phyloP scores from a whole-genome alignment of 805 yeast species.

The Zygoascus flipseniorum region DNA sequence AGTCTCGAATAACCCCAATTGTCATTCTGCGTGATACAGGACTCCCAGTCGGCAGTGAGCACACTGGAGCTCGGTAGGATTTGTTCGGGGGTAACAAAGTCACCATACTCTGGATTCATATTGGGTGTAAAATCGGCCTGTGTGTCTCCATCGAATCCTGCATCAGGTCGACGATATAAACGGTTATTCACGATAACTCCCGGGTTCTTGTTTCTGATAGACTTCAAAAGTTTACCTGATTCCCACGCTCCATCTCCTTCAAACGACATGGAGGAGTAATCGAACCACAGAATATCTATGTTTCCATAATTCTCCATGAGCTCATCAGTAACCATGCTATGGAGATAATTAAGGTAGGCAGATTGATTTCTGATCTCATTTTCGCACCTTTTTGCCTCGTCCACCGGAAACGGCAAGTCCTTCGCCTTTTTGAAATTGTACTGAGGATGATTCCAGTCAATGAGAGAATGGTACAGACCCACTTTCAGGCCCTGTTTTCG shows the following conservation, averaged over 20 bases:
- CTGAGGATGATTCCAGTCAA: conserved; percentile 16
- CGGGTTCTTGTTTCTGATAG: conserved; percentile 9
- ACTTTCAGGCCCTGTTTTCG: conserved; percentile 9
- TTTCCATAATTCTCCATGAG: conserved; percentile 10
- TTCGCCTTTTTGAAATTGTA: conserved; percentile 7
- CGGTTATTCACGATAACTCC: conserved; percentile 13
- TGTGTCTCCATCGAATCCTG: conserved; percentile 9
- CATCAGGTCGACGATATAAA: conserved; percentile 11
- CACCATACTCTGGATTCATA: conserved; percentile 12
- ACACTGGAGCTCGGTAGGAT: conserved; percentile 10
- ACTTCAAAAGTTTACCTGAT: conserved; percentile 4
- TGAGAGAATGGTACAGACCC: conserved; percentile 13
- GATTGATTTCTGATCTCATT: conserved; percentile 8
- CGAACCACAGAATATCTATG: conserved; percentile 14
- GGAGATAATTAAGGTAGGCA: conserved; percentile 11
- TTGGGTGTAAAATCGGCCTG: conserved; percentile 6
- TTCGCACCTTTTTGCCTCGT: conserved; percentile 6
- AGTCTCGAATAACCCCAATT: conserved; percentile 14
- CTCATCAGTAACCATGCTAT: conserved; percentile 11
- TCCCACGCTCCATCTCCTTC: conserved; percentile 16
- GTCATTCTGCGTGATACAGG: conserved; percentile 11
- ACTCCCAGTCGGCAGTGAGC: conserved; percentile 9
- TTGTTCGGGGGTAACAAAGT: conserved; percentile 15
- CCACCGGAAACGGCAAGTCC: conserved; percentile 10
- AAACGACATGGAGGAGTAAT: conserved; percentile 9